Base-by-base conservation (phyloP, 2,329 filamentous ascomycete genomes). In the Aspergillus transmontanensis region DNA sequence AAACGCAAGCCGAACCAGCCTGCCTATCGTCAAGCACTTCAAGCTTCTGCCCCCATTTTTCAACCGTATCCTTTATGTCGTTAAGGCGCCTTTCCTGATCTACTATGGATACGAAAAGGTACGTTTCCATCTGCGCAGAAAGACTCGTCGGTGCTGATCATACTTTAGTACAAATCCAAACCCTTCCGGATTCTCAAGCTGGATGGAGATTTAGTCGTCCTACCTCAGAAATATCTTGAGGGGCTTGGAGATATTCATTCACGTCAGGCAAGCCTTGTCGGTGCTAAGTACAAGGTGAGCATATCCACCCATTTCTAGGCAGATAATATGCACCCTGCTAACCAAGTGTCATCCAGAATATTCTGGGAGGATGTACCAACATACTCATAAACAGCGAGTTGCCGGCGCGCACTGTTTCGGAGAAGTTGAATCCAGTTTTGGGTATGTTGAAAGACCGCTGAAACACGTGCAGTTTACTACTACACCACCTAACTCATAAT, bases 141-240 rank as follows among this genome's bases (percentile, higher is more conserved):
- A 21, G 28, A 1, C 6, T n/a, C 3, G 4, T 14, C 9, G 3
- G 23, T 39, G 12, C 32, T 55, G 23, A 55, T 23, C 23, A 16
- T n/a, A 19, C 4, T 46, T n/a, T 55, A 75, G 73, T 75, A 72
- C 63, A 71, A 68, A 46, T 63, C 72, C 28, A 61, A 39, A 5
- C 69, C 73, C 2, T 76, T 70, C 55, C 68, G 72, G 4, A 65
- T 76, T 30, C 66, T 73, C 28, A 75, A 73, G 19, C 62, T 69
- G 2, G 73, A 76, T 59, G 70, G 70, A 11, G 72, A 75, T 59
- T 43, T 75, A 30, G 62, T 74, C 10, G 66, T 75, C 4, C 58
- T 76, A 51, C 73, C 74, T 14, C 57, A 61, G 5, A 72, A 66
- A 23, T 76, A 75, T 55, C 62, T 71, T 5, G 55, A 69, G 34